These are phyloP conservation scores for Ogataea wickerhamii DNA, from an alignment of 805 yeast species.

Conservation along the genomic window DNA sequence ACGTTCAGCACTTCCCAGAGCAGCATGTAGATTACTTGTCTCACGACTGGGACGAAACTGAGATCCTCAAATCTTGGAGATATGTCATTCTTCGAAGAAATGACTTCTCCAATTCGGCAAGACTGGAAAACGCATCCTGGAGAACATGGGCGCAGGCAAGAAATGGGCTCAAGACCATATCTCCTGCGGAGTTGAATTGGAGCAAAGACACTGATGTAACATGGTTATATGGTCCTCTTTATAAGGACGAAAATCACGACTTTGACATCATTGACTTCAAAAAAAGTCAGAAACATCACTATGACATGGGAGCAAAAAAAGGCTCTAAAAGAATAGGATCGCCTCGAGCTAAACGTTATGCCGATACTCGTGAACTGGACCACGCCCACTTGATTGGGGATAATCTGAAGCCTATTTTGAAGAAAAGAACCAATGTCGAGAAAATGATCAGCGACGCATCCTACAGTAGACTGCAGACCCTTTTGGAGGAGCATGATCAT, in stretches of 20 bases:
- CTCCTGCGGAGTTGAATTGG: conserved; percentile 94
- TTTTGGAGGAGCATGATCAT: conserved; percentile 30
- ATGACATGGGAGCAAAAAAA: conserved; percentile 4
- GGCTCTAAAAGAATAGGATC: background rate
- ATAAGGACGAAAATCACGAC: conserved; percentile 22
- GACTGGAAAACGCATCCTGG: conserved; percentile 88
- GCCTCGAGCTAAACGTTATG: background rate
- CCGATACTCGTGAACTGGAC: background rate
- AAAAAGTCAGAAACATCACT: conserved; percentile 9
- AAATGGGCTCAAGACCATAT: conserved; percentile 66
- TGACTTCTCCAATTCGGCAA: conserved; percentile 75
- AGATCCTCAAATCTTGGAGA: conserved; percentile 93
- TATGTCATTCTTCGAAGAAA: conserved; percentile 80
- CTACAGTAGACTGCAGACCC: conserved; percentile 29
- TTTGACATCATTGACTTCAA: conserved; percentile 19
- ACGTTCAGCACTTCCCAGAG: conserved; percentile 73
- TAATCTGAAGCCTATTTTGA: conserved; percentile 76
- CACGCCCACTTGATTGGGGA: conserved; percentile 12
- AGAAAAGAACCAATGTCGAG: conserved; percentile 82
- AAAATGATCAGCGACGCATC: conserved; percentile 63
- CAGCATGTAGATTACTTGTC: conserved; percentile 93
- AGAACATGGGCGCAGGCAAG: conserved; percentile 95
- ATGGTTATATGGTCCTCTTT: conserved; percentile 91
- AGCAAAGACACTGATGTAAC: conserved; percentile 95
- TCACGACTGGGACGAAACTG: conserved; percentile 93